Conservation (phyloP, 139 green algal species). For the Eudorina sp. region DNA sequence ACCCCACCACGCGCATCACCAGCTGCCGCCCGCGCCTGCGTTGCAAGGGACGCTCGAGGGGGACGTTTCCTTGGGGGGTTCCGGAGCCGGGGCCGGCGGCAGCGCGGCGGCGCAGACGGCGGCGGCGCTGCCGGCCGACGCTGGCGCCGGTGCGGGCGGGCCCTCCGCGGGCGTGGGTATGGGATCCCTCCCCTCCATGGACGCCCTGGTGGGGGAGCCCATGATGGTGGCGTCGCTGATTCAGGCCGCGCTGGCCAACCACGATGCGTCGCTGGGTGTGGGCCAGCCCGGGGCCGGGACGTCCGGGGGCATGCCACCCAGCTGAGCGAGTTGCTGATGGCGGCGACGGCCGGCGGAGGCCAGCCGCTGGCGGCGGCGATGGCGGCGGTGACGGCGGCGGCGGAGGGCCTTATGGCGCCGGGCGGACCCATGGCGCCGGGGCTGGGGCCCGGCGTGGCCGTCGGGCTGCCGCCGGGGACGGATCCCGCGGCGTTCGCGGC, state of each 20-base stretch:
- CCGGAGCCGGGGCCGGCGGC: not conserved
- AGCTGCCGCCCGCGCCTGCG: not conserved
- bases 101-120: not conserved
- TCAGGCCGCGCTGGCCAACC: slow-evolving; percentile 7
- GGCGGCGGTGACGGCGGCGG: not conserved
- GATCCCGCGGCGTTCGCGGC: not conserved
- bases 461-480: not conserved
- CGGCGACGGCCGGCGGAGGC: not conserved
- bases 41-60: no score
- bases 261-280: slow-evolving; percentile 2
- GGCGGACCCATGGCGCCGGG: not conserved
- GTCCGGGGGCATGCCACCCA: not conserved
- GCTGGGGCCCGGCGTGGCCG: not conserved
- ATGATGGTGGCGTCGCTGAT: slow-evolving; percentile 33
- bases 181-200: not conserved
- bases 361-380: slow-evolving; percentile 34
- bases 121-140: not conserved
- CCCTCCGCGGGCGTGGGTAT: no score
- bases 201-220: not conserved
- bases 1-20: not conserved
- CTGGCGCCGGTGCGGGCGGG: not conserved
- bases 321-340: slow-evolving; percentile 32
- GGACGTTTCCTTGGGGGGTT: no score
- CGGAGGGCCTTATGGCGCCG: slow-evolving; percentile 13
- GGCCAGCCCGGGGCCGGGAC: no score